A percentile compares a stretch with the other conserved stretches of the same genome.
phyloP scores from a whole-genome alignment of 441 rosid genomes.

The Aquilaria agallochum region DNA sequence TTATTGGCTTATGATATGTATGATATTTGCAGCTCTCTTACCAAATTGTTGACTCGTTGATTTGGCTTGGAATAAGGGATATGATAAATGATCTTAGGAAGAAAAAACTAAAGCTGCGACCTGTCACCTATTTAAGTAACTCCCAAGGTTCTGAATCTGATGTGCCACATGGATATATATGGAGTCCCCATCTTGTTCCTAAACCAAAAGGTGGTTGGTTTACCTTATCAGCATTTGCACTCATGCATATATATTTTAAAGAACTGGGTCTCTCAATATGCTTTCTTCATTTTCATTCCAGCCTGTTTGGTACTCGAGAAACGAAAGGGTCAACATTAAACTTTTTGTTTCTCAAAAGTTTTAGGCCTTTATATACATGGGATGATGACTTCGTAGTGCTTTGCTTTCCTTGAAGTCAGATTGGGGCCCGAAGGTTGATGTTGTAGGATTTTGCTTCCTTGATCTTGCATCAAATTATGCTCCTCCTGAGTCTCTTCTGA shows the following conservation, averaged over 20 bases:
- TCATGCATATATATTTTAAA: constrained; percentile 7
- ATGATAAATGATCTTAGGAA: constrained; percentile 95
- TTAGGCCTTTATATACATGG: background rate
- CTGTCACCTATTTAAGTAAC: constrained; percentile 98
- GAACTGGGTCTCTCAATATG: background rate
- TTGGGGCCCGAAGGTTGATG: constrained; percentile 97
- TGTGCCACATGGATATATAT: constrained; percentile 91
- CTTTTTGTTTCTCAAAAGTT: too few species aligned
- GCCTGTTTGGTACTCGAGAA: background rate
- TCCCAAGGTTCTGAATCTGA: constrained; percentile 87
- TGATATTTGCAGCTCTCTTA: constrained; percentile 71
- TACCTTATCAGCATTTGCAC: background rate
- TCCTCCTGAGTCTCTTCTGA: constrained; percentile 81
- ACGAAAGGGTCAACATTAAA: too few species aligned
- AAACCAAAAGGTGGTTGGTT: constrained; percentile 86
- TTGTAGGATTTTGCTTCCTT: constrained; percentile 98
- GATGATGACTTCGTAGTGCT: background rate
- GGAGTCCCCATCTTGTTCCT: constrained; percentile 99
- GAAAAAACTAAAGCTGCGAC: constrained; percentile 90
- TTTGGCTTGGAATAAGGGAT: constrained; percentile 99
- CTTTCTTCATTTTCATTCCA: background rate
- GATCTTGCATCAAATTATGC: constrained; percentile 97
- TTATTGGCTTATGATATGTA: constrained; percentile 15
- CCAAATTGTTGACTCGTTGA: constrained; percentile 95
- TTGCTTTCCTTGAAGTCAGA: constrained; percentile 35